Base-by-base conservation (phyloP, 2,329 filamentous ascomycete species). In the Colletotrichum graminicola region DNA sequence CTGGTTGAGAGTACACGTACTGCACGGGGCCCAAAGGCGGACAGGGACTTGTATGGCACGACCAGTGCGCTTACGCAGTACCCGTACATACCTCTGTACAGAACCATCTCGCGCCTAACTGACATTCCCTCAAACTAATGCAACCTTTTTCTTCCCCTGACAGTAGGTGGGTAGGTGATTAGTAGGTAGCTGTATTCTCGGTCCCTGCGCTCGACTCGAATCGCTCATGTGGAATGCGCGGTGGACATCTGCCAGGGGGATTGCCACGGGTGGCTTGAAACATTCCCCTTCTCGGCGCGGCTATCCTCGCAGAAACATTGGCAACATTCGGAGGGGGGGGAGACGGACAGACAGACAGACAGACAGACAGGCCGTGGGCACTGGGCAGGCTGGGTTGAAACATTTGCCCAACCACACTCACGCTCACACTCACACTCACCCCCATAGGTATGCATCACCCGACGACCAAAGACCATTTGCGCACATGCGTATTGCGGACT, bases 311-410 rank as follows among this genome's bases (percentile, higher is more conserved):
- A 29, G 36, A 62, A 41, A 52, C 60, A 41, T 29, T 52, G 60
- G 60, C 47, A 56, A 41, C 43, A 41, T 32, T 39, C 43, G 61
- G 32, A 61, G 52, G 51, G 11, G 49, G 45, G 21, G 43, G 7
- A 57, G 23, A 34, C 5, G 3, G 41, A 11, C 34, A 41, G 39
- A 41, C 39, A 18, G 39, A 41, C 36, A 39, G 5, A 39, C 11
- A 14, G 39, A 41, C 39, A 41, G 39, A 41, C 36, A 36, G 11
- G 12, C 34, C 29, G 8, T 34, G 21, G 59, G 29, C 34, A 34
- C 45, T 41, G 36, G 61, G 11, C 49, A 34, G 56, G 64, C 68
- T 67, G 68, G 32, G 59, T 68, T 68, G 68, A 71, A 71, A 68
- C 68, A 63, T 71, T 43, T 62, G 57, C 68, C 65, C 68, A 62